phyloP scores from a whole-genome alignment of 306 rosid species.

The Hippophae gyantsensis region DNA sequence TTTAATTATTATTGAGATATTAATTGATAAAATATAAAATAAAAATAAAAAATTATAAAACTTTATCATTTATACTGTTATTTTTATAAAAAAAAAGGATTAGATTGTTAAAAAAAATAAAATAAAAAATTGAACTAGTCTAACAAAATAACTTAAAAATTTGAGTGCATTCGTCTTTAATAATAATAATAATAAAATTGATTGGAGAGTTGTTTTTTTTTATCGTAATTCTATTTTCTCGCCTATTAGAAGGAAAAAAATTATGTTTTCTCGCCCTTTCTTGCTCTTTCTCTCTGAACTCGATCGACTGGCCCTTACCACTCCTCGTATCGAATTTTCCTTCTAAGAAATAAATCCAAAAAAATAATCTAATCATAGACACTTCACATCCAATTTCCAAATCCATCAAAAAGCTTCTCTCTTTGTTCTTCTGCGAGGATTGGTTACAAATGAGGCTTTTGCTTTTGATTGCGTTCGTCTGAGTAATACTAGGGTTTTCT shows the following conservation, averaged over 20 bases:
- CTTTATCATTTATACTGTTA: too few relatives aligned
- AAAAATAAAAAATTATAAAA: too few relatives aligned
- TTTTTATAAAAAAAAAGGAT: too few relatives aligned
- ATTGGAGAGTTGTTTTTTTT: neutral
- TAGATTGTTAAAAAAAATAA: too few relatives aligned
- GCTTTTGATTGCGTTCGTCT: conserved; percentile 22
- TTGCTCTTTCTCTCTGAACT: conserved; percentile 26
- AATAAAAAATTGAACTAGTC: too few relatives aligned
- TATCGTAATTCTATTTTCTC: neutral
- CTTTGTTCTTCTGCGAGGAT: conserved; percentile 21
- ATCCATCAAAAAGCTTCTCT: neutral
- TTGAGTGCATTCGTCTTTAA: too few relatives aligned
- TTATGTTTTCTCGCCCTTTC: conserved; percentile 8
- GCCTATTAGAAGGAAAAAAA: neutral
- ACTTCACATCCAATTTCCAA: neutral
- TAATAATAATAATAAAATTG: too few relatives aligned
- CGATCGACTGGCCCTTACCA: conserved; percentile 51
- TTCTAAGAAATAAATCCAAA: conserved; percentile 12
- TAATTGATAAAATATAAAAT: too few relatives aligned
- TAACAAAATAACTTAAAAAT: too few relatives aligned
- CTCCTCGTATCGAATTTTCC: conserved; percentile 47
- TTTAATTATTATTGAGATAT: too few relatives aligned
- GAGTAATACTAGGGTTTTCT: conserved; percentile 40
- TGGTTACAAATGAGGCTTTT: conserved; percentile 24
- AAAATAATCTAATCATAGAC: neutral